phyloP scores from a whole-genome alignment of 2,329 filamentous ascomycete genomes.

The Exophiala calicioides region DNA sequence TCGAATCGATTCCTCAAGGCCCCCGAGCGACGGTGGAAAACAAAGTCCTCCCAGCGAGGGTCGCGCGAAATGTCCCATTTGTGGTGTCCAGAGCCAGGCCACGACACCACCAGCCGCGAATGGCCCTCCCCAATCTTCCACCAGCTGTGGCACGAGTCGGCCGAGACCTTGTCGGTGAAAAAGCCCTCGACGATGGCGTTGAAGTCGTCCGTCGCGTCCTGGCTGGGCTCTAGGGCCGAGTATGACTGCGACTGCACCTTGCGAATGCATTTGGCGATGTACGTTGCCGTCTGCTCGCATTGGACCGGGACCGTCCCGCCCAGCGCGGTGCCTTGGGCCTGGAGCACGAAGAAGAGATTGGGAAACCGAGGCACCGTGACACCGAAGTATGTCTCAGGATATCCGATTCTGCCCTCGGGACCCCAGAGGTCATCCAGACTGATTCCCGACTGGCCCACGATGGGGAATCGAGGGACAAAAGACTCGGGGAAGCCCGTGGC shows the following conservation, averaged over 20 bases:
- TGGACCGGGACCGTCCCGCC: slow-evolving; percentile 20
- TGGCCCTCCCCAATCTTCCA: slow-evolving; percentile 3
- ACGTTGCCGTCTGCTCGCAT: slow-evolving; percentile 8
- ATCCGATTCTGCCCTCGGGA: slow-evolving; percentile 17
- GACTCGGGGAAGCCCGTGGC: slow-evolving; percentile 40
- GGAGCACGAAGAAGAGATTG: slow-evolving; percentile 35
- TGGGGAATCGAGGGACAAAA: slow-evolving; percentile 36
- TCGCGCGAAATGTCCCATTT: too few relatives aligned
- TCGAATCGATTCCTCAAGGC: too few relatives aligned
- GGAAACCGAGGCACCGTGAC: slow-evolving; percentile 35
- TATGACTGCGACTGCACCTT: slow-evolving; percentile 8
- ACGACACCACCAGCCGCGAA: too few relatives aligned
- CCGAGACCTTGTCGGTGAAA: slow-evolving; percentile 4
- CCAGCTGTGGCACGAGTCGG: slow-evolving; percentile 3
- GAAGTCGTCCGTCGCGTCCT: slow-evolving; percentile 6
- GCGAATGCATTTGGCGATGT: slow-evolving; percentile 10
- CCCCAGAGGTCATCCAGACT: slow-evolving; percentile 36
- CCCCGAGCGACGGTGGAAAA: too few relatives aligned
- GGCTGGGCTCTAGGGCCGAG: neutral
- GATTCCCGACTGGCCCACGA: slow-evolving; percentile 33
- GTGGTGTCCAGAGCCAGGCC: too few relatives aligned
- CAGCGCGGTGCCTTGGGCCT: slow-evolving; percentile 34
- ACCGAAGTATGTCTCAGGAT: slow-evolving; percentile 38
- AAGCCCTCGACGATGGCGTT: slow-evolving; percentile 4
- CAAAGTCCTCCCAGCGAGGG: too few relatives aligned